Conservation (phyloP, 1,139 yeast genomes). For the Hansenula lynferdii region DNA sequence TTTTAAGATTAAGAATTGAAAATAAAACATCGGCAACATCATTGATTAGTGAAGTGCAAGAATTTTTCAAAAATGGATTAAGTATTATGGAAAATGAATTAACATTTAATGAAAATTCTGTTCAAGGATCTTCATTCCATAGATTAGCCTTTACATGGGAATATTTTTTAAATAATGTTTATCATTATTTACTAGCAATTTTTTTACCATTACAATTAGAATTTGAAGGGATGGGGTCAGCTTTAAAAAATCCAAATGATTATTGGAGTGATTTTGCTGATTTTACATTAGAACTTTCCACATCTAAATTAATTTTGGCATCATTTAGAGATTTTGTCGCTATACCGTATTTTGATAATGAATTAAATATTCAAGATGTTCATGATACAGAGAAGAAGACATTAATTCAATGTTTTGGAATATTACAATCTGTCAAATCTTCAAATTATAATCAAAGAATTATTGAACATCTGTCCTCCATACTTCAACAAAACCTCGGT, state of each 20-base stretch:
- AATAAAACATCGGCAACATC: constrained; percentile 33
- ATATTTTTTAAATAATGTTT: constrained; percentile 44
- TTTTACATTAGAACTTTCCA: constrained; percentile 21
- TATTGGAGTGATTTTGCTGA: constrained; percentile 33
- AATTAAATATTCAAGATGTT: constrained; percentile 27
- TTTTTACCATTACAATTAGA: constrained; percentile 56
- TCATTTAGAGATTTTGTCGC: constrained; percentile 47
- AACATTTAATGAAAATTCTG: constrained; percentile 18
- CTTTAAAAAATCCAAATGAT: constrained; percentile 22
- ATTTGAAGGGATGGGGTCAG: constrained; percentile 33
- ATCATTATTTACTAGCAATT: constrained; percentile 55
- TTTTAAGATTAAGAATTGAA: constrained; percentile 37
- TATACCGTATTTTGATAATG: constrained; percentile 40
- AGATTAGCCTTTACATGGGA: constrained; percentile 47
- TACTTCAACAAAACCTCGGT: constrained; percentile 11
- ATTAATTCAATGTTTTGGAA: constrained; percentile 53
- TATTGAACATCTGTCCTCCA: constrained; percentile 33
- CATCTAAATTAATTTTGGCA: constrained; percentile 29
- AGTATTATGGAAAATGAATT: constrained; percentile 36
- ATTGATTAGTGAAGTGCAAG: constrained; percentile 40
- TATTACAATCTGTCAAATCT: constrained; percentile 44
- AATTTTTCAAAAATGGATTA: constrained; percentile 40
- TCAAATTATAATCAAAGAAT: constrained; percentile 46
- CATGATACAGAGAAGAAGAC: constrained; percentile 31
- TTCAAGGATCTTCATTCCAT: constrained; percentile 26